Evolutionary conservation across 352 stramenopile species (phyloP).

Genomic region (Globisporangium recalcitrans): DNA sequence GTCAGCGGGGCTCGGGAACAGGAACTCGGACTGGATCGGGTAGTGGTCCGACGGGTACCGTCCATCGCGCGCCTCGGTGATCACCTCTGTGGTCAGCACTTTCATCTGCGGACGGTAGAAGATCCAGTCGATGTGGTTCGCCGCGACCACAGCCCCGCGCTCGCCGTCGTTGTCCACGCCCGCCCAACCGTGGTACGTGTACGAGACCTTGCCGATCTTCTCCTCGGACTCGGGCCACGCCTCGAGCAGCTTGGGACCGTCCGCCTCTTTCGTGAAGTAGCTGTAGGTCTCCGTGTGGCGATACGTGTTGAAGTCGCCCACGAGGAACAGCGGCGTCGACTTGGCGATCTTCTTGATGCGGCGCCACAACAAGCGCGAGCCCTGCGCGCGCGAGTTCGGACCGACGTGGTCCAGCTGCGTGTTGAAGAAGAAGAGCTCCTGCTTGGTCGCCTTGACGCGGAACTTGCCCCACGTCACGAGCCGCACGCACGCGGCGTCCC

Average conservation of each 20-base stretch:
- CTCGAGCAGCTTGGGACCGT: constrained; percentile 60
- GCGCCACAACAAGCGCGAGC: constrained; percentile 54
- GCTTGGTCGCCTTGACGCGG: constrained; percentile 44
- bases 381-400: constrained; percentile 37
- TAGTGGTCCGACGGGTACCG: constrained; percentile 86
- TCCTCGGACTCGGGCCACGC: constrained; percentile 63
- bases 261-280: constrained; percentile 66
- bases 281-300: constrained; percentile 74
- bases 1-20: constrained; percentile 62
- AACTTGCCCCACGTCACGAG: constrained; percentile 76
- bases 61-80: constrained; percentile 75
- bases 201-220: constrained; percentile 73
- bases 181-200: constrained; percentile 85
- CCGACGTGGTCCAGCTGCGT: constrained; percentile 74
- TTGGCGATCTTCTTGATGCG: constrained; percentile 56
- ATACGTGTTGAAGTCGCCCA: constrained; percentile 87
- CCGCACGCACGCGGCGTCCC: constrained; percentile 62
- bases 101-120: constrained; percentile 78
- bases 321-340: constrained; percentile 56
- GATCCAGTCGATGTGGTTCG: constrained; percentile 89
- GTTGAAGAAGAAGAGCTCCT: constrained; percentile 76
- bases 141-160: constrained; percentile 49
- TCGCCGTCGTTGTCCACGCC: constrained; percentile 81
- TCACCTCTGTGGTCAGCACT: constrained; percentile 73
- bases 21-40: constrained; percentile 73